Percentiles rank a stretch among this genome's conserved stretches.
These are phyloP conservation scores for Scheffersomyces stipitis DNA, from an alignment of 805 yeast species.

Conservation along the genomic window DNA sequence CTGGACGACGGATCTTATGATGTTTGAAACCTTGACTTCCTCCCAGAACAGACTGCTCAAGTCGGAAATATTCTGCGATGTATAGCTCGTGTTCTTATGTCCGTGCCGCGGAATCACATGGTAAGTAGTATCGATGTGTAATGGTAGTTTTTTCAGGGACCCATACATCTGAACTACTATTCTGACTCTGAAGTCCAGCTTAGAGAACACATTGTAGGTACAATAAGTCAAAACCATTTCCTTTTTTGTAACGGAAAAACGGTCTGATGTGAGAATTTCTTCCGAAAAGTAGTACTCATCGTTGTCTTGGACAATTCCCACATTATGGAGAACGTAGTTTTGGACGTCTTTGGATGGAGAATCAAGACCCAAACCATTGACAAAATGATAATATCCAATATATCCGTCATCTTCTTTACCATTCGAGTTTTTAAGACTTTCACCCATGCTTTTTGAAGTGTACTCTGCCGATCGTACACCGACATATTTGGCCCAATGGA, in stretches of 20 bases:
- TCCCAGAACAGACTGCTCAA: conserved; percentile 46
- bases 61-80: conserved; percentile 14
- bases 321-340: conserved; percentile 22
- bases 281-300: conserved; percentile 17
- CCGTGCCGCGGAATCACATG: conserved; percentile 21
- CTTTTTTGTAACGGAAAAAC: conserved; percentile 13
- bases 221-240: conserved; percentile 55
- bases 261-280: conserved; percentile 4
- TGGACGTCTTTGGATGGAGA: conserved; percentile 26
- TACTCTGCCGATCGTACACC: conserved; percentile 30
- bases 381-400: conserved; percentile 39
- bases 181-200: conserved; percentile 72
- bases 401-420: conserved; percentile 37
- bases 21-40: conserved; percentile 57
- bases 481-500: conserved; percentile 37
- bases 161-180: conserved; percentile 31
- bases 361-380: conserved; percentile 31
- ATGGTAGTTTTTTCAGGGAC: conserved; percentile 11
- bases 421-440: conserved; percentile 4
- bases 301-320: conserved; percentile 25
- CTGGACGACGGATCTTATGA: conserved; percentile 55
- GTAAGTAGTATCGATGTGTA: conserved; percentile 35
- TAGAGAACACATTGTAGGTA: conserved; percentile 70
- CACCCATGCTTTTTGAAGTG: conserved; percentile 20
- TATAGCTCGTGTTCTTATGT: conserved; percentile 15